Evolutionary conservation across 805 yeast genomes (phyloP).

Genomic region (Saccharomycopsis lassenensis): DNA sequence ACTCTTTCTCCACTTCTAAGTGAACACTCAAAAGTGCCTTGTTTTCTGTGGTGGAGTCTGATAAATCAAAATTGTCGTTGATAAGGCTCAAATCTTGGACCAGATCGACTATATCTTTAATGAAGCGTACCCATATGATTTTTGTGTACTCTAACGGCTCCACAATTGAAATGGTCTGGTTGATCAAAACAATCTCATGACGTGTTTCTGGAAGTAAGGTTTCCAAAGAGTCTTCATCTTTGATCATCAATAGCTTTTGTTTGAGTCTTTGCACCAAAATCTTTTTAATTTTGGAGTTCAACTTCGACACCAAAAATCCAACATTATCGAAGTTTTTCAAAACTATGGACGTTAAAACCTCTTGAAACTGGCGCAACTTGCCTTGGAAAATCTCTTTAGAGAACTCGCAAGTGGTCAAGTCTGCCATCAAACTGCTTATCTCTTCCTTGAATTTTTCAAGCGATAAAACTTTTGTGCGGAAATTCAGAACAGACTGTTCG

Average conservation of each 20-base stretch:
- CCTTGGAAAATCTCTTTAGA: slow-evolving; percentile 16
- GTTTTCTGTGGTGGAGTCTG: too few species aligned
- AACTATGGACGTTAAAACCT: slow-evolving; percentile 25
- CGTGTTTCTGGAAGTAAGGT: slow-evolving; percentile 10
- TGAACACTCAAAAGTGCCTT: too few species aligned
- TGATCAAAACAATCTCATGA: slow-evolving; percentile 30
- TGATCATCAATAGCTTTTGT: slow-evolving; percentile 1
- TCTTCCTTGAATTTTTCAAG: slow-evolving; percentile 23
- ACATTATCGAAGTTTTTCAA: slow-evolving; percentile 30
- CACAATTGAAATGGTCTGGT: slow-evolving; percentile 26
- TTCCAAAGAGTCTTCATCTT: slow-evolving; percentile 2
- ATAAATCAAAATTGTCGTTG: too few species aligned
- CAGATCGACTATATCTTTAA: slow-evolving; percentile 22
- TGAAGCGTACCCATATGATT: slow-evolving; percentile 20
- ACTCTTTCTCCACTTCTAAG: too few species aligned
- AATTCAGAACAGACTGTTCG: slow-evolving; percentile 24
- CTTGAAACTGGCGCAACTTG: slow-evolving; percentile 26
- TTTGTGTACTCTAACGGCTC: slow-evolving; percentile 35
- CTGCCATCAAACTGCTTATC: slow-evolving; percentile 20
- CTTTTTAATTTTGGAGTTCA: slow-evolving; percentile 26
- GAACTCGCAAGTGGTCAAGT: slow-evolving; percentile 24
- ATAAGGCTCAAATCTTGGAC: too few species aligned
- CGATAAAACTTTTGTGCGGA: slow-evolving; percentile 25
- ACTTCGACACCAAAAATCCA: slow-evolving; percentile 22
- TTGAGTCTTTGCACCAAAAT: slow-evolving; percentile 24